Percentiles rank a stretch among this genome's conserved stretches.
Evolutionary conservation across 768 basidiomycete species (phyloP).

Genomic region (Thelephora ganbajun): DNA sequence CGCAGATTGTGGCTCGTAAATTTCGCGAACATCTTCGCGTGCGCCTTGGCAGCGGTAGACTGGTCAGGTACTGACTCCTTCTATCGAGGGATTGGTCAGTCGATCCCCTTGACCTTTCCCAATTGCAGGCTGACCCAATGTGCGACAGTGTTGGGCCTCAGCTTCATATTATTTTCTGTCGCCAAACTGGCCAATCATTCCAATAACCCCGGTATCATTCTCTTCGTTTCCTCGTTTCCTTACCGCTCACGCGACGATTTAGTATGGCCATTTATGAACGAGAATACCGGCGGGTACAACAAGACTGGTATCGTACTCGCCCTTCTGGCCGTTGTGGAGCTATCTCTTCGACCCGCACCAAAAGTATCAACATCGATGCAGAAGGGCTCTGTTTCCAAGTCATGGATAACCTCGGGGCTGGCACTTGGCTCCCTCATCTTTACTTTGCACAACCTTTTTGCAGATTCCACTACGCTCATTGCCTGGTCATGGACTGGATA

Average conservation of each 20-base stretch:
- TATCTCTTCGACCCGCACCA: conserved; percentile 26
- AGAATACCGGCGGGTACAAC: conserved; percentile 55
- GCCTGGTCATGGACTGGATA: conserved; percentile 91
- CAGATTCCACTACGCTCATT: conserved; percentile 66
- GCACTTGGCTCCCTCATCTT: conserved; percentile 60
- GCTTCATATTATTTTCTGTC: conserved; percentile 50
- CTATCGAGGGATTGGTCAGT: conserved; percentile 39
- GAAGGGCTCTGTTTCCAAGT: not conserved
- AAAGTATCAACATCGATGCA: conserved; percentile 2
- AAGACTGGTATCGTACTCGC: conserved; percentile 48
- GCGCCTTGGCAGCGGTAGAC: conserved; percentile 35
- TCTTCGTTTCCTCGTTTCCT: not conserved
- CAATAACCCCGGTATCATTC: conserved; percentile 56
- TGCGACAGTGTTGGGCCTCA: conserved; percentile 45
- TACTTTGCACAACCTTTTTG: conserved; percentile 55
- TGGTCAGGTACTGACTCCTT: conserved; percentile 32
- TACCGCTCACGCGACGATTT: not conserved
- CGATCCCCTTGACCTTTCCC: not conserved
- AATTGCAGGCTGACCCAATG: not conserved
- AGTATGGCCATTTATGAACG: conserved; percentile 75
- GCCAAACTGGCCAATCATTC: conserved; percentile 69
- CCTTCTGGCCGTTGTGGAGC: conserved; percentile 41
- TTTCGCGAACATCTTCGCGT: conserved; percentile 33
- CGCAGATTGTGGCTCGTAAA: conserved; percentile 45
- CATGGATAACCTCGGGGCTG: conserved; percentile 30